Conservation (phyloP, 805 yeast species). For the Saccharomycopsis amapae region DNA sequence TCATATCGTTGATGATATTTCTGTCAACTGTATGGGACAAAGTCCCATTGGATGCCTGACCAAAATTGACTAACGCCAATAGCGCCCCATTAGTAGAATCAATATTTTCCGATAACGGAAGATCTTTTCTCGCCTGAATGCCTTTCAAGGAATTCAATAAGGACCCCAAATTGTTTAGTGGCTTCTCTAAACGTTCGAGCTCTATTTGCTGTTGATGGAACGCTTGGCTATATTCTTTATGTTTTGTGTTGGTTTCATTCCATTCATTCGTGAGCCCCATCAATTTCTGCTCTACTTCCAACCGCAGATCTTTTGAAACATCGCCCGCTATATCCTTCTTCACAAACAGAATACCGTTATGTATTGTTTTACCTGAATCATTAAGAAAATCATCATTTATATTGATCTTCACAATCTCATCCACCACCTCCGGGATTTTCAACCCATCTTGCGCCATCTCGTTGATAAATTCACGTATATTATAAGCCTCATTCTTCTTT, state of each 20-base stretch:
- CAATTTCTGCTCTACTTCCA: neutral
- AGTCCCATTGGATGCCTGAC: no score
- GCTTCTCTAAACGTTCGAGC: neutral
- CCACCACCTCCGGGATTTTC: neutral
- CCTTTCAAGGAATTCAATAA: no score
- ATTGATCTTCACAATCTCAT: no score
- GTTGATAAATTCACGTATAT: neutral
- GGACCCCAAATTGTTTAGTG: neutral
- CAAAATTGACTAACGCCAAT: no score
- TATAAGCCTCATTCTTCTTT: no score
- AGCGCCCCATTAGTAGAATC: no score
- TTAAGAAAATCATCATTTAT: no score
- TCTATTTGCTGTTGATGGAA: neutral
- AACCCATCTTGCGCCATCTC: neutral
- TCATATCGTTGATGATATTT: no score
- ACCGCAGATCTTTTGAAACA: neutral
- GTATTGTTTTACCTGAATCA: neutral
- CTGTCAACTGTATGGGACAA: no score
- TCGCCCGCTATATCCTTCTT: neutral
- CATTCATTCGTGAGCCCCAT: neutral
- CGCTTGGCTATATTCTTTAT: no score
- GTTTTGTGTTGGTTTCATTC: neutral
- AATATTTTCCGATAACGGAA: no score
- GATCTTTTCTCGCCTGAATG: no score
- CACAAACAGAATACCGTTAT: neutral